Evolutionary conservation across 2,329 filamentous ascomycete species (phyloP).

Genomic region (Aureobasidium sp.): DNA sequence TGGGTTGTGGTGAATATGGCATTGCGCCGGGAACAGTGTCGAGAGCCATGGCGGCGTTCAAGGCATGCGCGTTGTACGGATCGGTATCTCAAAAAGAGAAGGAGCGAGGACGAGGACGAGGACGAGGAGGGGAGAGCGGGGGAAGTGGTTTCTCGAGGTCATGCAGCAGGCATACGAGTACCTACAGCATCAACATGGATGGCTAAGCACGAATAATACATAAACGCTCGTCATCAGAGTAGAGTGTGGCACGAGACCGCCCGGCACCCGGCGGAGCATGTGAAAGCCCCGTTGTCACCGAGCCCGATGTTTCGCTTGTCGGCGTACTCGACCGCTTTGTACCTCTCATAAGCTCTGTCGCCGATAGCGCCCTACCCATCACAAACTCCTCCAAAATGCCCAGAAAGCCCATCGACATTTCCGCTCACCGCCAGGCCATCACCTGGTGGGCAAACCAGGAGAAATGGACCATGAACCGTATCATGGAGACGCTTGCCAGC

Average conservation of each 20-base stretch:
- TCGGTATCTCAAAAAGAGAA: not conserved
- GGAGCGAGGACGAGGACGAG: not conserved
- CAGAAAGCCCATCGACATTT: not conserved
- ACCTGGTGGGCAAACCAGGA: constrained; percentile 7
- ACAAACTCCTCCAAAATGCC: not conserved
- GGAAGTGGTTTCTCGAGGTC: not conserved
- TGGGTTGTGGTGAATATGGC: constrained; percentile 10
- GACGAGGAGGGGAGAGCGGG: not conserved
- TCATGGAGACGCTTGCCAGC: not conserved
- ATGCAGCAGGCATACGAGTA: not conserved
- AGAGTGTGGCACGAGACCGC: not conserved
- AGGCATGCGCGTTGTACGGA: not conserved
- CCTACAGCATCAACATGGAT: not conserved
- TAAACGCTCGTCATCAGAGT: not conserved
- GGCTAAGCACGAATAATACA: not conserved
- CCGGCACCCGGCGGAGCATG: not conserved
- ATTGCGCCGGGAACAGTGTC: constrained; percentile 14
- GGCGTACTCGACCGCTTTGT: not conserved
- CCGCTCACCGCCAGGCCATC: not conserved
- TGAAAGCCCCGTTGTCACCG: constrained; percentile 4
- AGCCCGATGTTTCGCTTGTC: not conserved
- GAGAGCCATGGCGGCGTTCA: constrained; percentile 2
- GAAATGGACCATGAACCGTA: not conserved
- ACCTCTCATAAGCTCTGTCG: not conserved
- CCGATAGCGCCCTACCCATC: not conserved